These are phyloP conservation scores for Jaltomata sinuosa DNA, from an alignment of 257 asterid genomes.

Conservation along the genomic window DNA sequence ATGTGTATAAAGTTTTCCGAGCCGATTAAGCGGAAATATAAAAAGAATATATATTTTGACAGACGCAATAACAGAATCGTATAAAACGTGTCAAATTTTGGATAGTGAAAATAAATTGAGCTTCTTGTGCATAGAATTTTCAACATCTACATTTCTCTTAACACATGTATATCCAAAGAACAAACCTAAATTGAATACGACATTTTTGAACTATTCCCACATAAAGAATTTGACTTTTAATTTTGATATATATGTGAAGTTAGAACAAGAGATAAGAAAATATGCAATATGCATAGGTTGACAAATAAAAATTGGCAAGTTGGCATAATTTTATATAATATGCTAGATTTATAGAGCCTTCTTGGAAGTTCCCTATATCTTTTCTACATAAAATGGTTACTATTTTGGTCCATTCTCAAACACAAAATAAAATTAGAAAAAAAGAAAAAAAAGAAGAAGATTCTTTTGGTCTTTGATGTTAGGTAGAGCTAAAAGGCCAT, in stretches of 20 bases:
- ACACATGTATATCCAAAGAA: background rate
- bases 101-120: background rate
- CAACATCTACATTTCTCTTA: background rate
- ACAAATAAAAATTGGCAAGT: background rate
- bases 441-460: background rate
- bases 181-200: background rate
- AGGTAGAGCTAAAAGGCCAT: background rate
- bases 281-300: background rate
- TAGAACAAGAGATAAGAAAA: background rate
- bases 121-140: background rate
- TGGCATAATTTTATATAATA: background rate
- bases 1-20: background rate
- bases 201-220: background rate
- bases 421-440: background rate
- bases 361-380: background rate
- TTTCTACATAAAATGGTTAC: background rate
- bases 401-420: background rate
- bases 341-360: background rate
- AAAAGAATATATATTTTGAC: background rate
- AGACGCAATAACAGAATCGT: fast-evolving
- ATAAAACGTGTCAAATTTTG: background rate
- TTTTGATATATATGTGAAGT: background rate
- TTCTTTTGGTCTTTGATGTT: background rate
- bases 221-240: background rate
- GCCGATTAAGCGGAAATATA: background rate